Evolutionary conservation across 495 filamentous ascomycete genomes (phyloP).

Genomic region (Xylaria cubensis): DNA sequence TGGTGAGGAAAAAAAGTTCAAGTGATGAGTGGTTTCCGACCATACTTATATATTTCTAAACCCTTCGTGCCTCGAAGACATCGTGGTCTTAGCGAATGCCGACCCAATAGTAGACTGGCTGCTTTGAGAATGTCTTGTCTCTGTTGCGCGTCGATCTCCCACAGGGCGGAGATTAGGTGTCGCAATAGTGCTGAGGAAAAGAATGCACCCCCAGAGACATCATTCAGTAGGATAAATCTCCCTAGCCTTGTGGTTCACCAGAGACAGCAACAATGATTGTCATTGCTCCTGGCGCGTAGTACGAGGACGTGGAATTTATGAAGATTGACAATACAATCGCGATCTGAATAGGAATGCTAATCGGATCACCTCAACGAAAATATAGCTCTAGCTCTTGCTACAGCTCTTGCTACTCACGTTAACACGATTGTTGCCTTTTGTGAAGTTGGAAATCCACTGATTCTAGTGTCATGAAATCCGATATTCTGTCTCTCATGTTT

Average conservation of each 20-base stretch:
- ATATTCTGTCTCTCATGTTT: constrained; percentile 6
- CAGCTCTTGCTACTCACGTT: not conserved
- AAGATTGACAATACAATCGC: not conserved
- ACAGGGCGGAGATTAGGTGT: constrained; percentile 24
- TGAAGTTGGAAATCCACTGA: not conserved
- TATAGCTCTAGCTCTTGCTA: not conserved
- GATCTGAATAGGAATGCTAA: not conserved
- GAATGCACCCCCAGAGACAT: not conserved
- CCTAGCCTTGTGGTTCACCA: not conserved
- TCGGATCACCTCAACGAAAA: not conserved
- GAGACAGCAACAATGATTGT: not conserved
- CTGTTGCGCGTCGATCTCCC: not conserved
- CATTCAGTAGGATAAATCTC: not conserved
- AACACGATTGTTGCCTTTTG: not conserved
- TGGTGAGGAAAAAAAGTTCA: constrained; percentile 28
- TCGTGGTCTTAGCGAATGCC: constrained; percentile 29
- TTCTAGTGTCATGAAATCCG: not conserved
- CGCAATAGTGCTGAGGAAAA: constrained; percentile 25
- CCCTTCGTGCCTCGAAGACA: not conserved
- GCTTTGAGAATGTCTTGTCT: constrained; percentile 42
- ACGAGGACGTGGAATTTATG: constrained; percentile 3
- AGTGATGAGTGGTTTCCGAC: constrained; percentile 17
- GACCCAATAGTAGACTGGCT: constrained; percentile 27
- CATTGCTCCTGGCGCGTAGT: not conserved
- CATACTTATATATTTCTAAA: constrained; percentile 38